These are phyloP conservation scores for Pyrenopolyporus hunteri DNA, from an alignment of 495 filamentous ascomycete genomes.

Conservation along the genomic window DNA sequence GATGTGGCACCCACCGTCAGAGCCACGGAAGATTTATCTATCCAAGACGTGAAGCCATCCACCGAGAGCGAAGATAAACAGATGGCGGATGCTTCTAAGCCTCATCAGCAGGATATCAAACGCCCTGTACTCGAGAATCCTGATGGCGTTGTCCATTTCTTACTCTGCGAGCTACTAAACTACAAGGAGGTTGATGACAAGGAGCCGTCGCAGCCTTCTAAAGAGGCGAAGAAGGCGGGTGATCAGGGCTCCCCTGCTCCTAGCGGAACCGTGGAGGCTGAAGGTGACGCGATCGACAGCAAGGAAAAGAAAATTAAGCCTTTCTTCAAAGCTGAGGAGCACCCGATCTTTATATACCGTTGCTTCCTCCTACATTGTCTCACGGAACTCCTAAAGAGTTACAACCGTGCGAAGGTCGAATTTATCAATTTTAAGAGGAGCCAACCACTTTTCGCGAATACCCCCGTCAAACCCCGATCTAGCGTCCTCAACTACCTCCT, in stretches of 20 bases:
- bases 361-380: conserved; percentile 95
- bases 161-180: conserved; percentile 90
- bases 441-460: conserved; percentile 75
- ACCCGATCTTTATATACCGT: conserved; percentile 94
- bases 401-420: conserved; percentile 93
- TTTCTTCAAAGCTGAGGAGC: conserved; percentile 86
- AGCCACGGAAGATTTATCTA: conserved; percentile 60
- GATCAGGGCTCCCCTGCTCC: conserved; percentile 45
- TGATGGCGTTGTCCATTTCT: conserved; percentile 94
- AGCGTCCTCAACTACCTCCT: conserved; percentile 93
- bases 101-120: conserved; percentile 67
- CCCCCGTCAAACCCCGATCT: conserved; percentile 92
- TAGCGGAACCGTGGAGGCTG: conserved; percentile 31
- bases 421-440: conserved; percentile 98
- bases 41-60: conserved; percentile 59
- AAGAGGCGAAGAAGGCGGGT: conserved; percentile 55
- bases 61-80: conserved; percentile 60
- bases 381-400: conserved; percentile 89
- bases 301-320: conserved; percentile 77
- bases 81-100: conserved; percentile 64
- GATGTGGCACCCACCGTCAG: conserved; percentile 53
- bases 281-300: conserved; percentile 42
- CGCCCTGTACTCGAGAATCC: conserved; percentile 88
- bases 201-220: conserved; percentile 55
- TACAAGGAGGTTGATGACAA: conserved; percentile 92